Base-by-base conservation (phyloP, 169 alveolate genomes). In the Toxoplasma gondii region DNA sequence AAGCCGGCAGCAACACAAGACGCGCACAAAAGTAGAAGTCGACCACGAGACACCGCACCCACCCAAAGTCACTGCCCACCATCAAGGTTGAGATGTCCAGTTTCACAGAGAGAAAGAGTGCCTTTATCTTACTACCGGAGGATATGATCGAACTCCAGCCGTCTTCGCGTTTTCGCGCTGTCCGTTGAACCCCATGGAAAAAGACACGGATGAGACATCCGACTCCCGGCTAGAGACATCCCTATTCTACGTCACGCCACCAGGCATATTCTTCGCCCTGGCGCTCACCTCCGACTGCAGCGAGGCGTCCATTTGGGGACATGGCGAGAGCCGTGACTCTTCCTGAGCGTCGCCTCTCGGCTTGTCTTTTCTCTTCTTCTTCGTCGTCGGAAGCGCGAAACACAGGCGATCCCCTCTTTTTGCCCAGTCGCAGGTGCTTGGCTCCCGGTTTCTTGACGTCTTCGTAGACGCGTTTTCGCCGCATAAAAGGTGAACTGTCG, bases 271-370 rank as follows among this genome's bases (percentile, higher is more conserved):
- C 29, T 4, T 27, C 74, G 74, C n/a, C 22, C 5, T 7, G 34
- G 74, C n/a, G 74, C 86, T 78, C 43, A 78, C 86, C 86, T 38
- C 86, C 86, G 44, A n/a, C 84, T 1, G 93, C 93, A 29, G 43
- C 88, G 19, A 90, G 88, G 10, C 88, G 38, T 29, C 93, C 93
- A 41, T 70, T 74, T 53, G 93, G 93, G n/a, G 93, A 90, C 19
- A 49, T 44, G 24, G 93, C 82, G 86, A 90, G 93, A 29, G 86
- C 54, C 0, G 93, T 58, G 31, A 64, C 93, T 24, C 43, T 1
- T n/a, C 86, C 86, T 19, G 44, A 1, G 29, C 43, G 22, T 78
- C 74, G 24, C 29, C 74, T 9, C 44, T 78, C 86, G 44, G 7
- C n/a, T 27, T 45, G 2, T n/a, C 86, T 1, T 64, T 31, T 64